A percentile compares a stretch with the other conserved stretches of the same genome.
These are phyloP conservation scores for Penicillium diatomitis DNA, from an alignment of 495 filamentous ascomycete species.

Conservation along the genomic window DNA sequence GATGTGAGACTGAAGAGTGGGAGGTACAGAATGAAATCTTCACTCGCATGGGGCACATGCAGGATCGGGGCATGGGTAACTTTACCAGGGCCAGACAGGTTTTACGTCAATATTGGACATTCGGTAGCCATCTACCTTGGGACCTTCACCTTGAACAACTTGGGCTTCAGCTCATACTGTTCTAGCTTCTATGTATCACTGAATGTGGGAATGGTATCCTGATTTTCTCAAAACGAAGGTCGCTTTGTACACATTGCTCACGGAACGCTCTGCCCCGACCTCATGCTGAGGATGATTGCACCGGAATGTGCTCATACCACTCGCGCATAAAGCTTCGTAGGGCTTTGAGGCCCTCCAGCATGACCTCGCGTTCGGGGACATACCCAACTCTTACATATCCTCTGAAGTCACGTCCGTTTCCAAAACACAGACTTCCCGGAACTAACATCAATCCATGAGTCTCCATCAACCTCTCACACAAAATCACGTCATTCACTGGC, in stretches of 20 bases:
- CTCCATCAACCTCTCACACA: constrained; percentile 58
- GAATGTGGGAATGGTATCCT: not conserved
- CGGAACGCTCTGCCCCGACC: too few species aligned
- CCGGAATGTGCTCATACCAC: constrained; percentile 33
- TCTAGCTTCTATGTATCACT: constrained; percentile 6
- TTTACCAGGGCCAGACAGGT: constrained; percentile 22
- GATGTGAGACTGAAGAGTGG: constrained; percentile 21
- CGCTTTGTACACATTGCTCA: too few species aligned
- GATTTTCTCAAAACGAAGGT: not conserved
- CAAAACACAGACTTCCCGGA: constrained; percentile 70
- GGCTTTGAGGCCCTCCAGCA: constrained; percentile 54
- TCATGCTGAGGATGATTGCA: not conserved
- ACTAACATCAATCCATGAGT: constrained; percentile 68
- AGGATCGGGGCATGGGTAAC: constrained; percentile 25
- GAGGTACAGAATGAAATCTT: constrained; percentile 14
- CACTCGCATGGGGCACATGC: constrained; percentile 23
- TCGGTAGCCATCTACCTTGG: constrained; percentile 14
- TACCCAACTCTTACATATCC: constrained; percentile 76
- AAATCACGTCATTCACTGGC: constrained; percentile 58
- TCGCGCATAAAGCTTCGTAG: constrained; percentile 54
- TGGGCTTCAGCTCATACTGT: constrained; percentile 21
- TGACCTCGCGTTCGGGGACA: constrained; percentile 56
- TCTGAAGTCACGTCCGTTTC: constrained; percentile 53
- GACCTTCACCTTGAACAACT: constrained; percentile 13
- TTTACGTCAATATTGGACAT: constrained; percentile 15